Percentiles rank a stretch among this genome's conserved stretches.
Evolutionary conservation across 2,329 filamentous ascomycete species (phyloP).

Genomic region (Sclerotinia minor): DNA sequence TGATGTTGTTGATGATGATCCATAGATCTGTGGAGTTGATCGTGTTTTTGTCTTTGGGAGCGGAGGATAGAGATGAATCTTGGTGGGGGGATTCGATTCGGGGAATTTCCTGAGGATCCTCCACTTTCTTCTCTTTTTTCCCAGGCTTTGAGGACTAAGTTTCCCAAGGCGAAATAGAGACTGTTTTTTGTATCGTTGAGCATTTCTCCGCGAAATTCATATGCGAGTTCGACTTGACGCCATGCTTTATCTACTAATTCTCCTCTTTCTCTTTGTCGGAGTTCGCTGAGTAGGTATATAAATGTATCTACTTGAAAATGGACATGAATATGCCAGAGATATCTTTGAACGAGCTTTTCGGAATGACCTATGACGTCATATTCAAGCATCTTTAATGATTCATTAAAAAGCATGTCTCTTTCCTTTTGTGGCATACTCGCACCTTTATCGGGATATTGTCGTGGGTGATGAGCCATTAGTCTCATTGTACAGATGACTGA

Average conservation of each 20-base stretch:
- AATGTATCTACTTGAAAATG: slow-evolving; percentile 44
- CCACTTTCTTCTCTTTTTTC: slow-evolving; percentile 35
- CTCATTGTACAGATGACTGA: slow-evolving; percentile 39
- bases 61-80: slow-evolving; percentile 28
- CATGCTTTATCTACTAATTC: slow-evolving; percentile 40
- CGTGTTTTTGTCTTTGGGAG: slow-evolving; percentile 30
- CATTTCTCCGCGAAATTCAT: slow-evolving; percentile 39
- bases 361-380: slow-evolving; percentile 42
- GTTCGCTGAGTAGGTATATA: slow-evolving; percentile 43
- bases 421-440: slow-evolving; percentile 40
- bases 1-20: background rate
- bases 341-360: slow-evolving; percentile 38
- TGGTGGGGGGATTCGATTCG: slow-evolving; percentile 21
- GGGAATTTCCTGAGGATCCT: background rate
- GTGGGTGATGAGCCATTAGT: slow-evolving; percentile 42
- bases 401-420: slow-evolving; percentile 40
- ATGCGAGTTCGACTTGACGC: slow-evolving; percentile 38
- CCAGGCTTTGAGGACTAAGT: slow-evolving; percentile 40
- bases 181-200: slow-evolving; percentile 37
- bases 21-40: background rate
- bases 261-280: slow-evolving; percentile 39
- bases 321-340: slow-evolving; percentile 42
- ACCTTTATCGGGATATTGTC: slow-evolving; percentile 39
- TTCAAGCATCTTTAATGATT: slow-evolving; percentile 44
- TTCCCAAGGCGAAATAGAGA: slow-evolving; percentile 38